These are phyloP conservation scores for Ganoderma leucocontextum DNA, from an alignment of 1,284 basidiomycete genomes.

Conservation along the genomic window DNA sequence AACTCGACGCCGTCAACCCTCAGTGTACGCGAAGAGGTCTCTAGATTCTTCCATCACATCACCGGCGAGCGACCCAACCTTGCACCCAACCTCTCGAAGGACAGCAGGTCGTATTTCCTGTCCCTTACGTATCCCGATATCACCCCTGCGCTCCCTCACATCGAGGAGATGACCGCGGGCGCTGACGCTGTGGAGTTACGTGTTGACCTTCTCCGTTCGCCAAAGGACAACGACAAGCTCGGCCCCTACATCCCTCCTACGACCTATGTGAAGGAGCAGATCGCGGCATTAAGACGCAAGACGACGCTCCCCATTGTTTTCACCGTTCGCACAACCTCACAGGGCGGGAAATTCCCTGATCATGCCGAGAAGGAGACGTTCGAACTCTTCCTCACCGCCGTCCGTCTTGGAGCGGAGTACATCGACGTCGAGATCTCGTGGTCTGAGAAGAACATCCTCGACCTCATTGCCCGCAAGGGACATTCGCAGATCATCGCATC, in stretches of 20 bases:
- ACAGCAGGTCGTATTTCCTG: conserved; percentile 87
- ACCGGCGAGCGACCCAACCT: conserved; percentile 79
- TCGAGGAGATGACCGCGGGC: conserved; percentile 83
- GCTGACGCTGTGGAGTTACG: conserved; percentile 94
- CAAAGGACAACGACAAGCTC: conserved; percentile 52
- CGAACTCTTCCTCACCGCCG: conserved; percentile 80
- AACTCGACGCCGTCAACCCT: conserved; percentile 26
- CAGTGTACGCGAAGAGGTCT: conserved; percentile 56
- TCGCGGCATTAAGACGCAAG: conserved; percentile 81
- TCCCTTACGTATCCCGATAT: conserved; percentile 93
- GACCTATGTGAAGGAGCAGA: conserved; percentile 83
- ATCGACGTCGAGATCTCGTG: conserved; percentile 91
- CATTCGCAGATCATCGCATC: conserved; percentile 88
- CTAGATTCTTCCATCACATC: conserved; percentile 90
- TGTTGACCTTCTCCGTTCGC: conserved; percentile 85
- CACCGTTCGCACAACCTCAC: conserved; percentile 88
- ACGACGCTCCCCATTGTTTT: conserved; percentile 91
- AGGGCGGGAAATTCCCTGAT: conserved; percentile 95
- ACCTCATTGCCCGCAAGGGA: conserved; percentile 73
- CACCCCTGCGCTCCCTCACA: conserved; percentile 70
- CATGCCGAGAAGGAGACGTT: conserved; percentile 78
- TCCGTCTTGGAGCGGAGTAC: conserved; percentile 91
- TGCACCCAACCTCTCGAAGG: conserved; percentile 62
- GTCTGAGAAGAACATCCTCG: conserved; percentile 68
- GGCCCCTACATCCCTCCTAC: conserved; percentile 71